Base-by-base conservation (phyloP, 164 flowering plant genomes). In the Dillenia suffruticosa region DNA sequence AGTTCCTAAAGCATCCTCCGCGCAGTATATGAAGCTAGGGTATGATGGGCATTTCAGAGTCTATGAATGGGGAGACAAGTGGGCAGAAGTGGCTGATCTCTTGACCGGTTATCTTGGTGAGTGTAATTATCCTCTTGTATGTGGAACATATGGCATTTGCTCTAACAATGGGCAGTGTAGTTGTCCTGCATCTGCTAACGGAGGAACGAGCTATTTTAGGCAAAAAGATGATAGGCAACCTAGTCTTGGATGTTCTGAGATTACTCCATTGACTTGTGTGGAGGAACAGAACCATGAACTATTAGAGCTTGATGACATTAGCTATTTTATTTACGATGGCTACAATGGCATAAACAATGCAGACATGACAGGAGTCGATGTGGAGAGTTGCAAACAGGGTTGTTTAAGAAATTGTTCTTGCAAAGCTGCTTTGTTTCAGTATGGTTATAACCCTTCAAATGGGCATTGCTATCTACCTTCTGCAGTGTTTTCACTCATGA, bases 141-240 rank as follows among this genome's bases (percentile, higher is more conserved):
- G 75, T 56, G 78, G 78, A 14, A 51, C 47, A n/a, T 64, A 68
- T 62, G 73, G 78, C 2, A 51, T 75, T 44, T 75, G 78, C 61
- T 49, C 64, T 3, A 19, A 19, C 22, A 56, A 55, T 12, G 72
- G 64, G 53, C 62, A 65, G 9, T 68, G 75, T 48, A 61, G 63
- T 51, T 74, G 74, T 63, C 77, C 74, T 1, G 13, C 14, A 61
- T 58, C 24, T 15, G 46, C 16, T 0, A 40, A 2, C 17, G 17
- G 40, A 2, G 24, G 47, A 26, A 54, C 46, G 46, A 57, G 45
- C 22, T 51, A 59, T 44, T 71, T 71, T 46, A 57, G 22, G 62
- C 75, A 15, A 45, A n/a, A 61, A 15, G 22, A 64, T 61, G 61
- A 26, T 4, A 57, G 64, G 49, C 43, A 40, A 9, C 70, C 65